A percentile compares a stretch with the other conserved stretches of the same genome.
Evolutionary conservation across 2,329 filamentous ascomycete species (phyloP).

Genomic region (Paraphaeosphaeria minitans): DNA sequence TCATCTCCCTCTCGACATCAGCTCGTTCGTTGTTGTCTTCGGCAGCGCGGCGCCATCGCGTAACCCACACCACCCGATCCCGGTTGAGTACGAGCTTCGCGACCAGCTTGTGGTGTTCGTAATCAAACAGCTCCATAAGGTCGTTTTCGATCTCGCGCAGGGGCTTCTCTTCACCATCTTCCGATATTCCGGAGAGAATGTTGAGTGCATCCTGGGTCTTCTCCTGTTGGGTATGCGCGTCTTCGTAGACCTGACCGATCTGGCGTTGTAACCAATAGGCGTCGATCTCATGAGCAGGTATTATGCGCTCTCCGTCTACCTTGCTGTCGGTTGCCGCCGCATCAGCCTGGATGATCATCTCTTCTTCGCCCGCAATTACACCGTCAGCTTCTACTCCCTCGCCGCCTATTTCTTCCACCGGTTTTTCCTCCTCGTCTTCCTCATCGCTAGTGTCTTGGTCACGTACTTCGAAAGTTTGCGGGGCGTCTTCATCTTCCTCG

Average conservation of each 20-base stretch:
- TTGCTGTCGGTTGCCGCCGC: constrained; percentile 48
- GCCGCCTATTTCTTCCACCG: constrained; percentile 62
- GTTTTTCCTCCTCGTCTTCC: constrained; percentile 67
- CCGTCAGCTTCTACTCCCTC: constrained; percentile 57
- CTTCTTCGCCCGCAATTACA: constrained; percentile 65
- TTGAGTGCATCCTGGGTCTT: constrained; percentile 85
- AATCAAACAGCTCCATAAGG: constrained; percentile 97
- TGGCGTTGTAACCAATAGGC: constrained; percentile 97
- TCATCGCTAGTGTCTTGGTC: constrained; percentile 84
- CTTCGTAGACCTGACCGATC: constrained; percentile 84
- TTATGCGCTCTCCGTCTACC: constrained; percentile 59
- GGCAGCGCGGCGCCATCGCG: constrained; percentile 80
- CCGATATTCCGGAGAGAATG: constrained; percentile 77
- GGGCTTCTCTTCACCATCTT: constrained; percentile 79
- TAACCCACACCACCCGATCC: constrained; percentile 95
- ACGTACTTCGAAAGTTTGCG: constrained; percentile 80
- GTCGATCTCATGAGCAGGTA: constrained; percentile 89
- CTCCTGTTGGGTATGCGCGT: constrained; percentile 90
- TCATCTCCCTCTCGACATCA: constrained; percentile 87
- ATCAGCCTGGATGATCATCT: constrained; percentile 81
- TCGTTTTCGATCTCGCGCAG: constrained; percentile 97
- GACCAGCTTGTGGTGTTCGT: constrained; percentile 92
- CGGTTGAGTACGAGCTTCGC: constrained; percentile 89
- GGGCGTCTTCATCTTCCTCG: constrained; percentile 76
- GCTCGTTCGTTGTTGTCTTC: constrained; percentile 74